These are phyloP conservation scores for Phylloporus rhodoxanthus DNA, from an alignment of 768 basidiomycete species.

Conservation along the genomic window DNA sequence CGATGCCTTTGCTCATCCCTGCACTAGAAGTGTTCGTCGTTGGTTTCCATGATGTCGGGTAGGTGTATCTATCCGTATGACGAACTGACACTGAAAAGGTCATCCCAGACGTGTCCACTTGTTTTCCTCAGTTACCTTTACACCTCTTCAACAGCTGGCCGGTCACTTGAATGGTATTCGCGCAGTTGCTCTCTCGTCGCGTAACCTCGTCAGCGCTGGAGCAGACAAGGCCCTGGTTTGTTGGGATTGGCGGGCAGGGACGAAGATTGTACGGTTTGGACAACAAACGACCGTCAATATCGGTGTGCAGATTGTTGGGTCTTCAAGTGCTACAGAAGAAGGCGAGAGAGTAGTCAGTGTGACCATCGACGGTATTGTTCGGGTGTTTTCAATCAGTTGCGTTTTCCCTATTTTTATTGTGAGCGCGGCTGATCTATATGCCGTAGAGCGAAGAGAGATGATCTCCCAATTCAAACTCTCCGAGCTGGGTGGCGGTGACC, in stretches of 20 bases:
- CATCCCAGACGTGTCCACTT: constrained; percentile 71
- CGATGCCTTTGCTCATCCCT: constrained; percentile 4
- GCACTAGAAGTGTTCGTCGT: constrained; percentile 78
- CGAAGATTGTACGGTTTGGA: constrained; percentile 85
- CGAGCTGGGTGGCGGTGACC: constrained; percentile 66
- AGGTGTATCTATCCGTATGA: constrained; percentile 22
- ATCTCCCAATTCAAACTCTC: constrained; percentile 85
- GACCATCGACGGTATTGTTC: constrained; percentile 86
- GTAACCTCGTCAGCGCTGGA: constrained; percentile 82
- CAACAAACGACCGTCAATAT: constrained; percentile 92
- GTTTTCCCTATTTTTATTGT: constrained; percentile 22
- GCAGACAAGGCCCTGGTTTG: constrained; percentile 69
- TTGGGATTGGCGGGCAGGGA: constrained; percentile 87
- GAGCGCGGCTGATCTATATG: constrained; percentile 3
- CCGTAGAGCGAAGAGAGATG: constrained; percentile 70
- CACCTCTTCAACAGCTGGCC: constrained; percentile 74
- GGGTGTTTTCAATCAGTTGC: constrained; percentile 85
- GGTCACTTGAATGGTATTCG: constrained; percentile 88
- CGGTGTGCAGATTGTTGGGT: constrained; percentile 77
- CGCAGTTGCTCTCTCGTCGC: constrained; percentile 79
- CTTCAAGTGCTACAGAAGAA: constrained; percentile 37
- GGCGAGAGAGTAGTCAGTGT: constrained; percentile 86
- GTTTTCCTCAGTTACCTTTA: constrained; percentile 80
- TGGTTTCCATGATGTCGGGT: constrained; percentile 91
- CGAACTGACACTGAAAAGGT: neutral